A percentile compares a stretch with the other conserved stretches of the same genome.
Conservation (phyloP, 768 basidiomycete species). For the Gloeophyllum trabeum region DNA sequence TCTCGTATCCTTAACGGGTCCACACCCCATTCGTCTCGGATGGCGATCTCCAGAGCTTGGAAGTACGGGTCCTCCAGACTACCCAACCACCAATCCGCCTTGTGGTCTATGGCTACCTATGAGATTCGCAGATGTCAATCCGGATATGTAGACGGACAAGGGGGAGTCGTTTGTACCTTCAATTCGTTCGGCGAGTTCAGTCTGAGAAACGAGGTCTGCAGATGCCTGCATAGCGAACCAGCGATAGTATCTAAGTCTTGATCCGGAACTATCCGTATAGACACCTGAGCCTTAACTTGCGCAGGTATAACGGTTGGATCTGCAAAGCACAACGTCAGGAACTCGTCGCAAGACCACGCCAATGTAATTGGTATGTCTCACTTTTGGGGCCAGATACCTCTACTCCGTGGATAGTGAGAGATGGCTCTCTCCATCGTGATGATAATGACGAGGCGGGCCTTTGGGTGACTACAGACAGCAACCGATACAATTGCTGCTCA, state of each 20-base stretch:
- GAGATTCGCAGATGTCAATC: not conserved
- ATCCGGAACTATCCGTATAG: slow-evolving; percentile 90
- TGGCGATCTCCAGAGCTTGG: slow-evolving; percentile 70
- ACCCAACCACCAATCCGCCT: slow-evolving; percentile 95
- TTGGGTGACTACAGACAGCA: slow-evolving; percentile 59
- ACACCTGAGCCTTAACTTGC: slow-evolving; percentile 73
- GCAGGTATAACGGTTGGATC: slow-evolving; percentile 87
- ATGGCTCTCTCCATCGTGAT: slow-evolving; percentile 83
- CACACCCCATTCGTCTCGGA: slow-evolving; percentile 80
- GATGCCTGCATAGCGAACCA: slow-evolving; percentile 42
- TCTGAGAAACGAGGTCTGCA: slow-evolving; percentile 44
- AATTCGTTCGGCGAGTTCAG: slow-evolving; percentile 64
- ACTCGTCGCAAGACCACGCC: not conserved
- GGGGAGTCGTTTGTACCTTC: slow-evolving; percentile 33
- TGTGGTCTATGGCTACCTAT: slow-evolving; percentile 71
- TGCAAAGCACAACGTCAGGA: slow-evolving; percentile 13
- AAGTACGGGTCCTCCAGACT: slow-evolving; percentile 81
- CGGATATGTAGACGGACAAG: not conserved
- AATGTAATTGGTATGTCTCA: slow-evolving; percentile 20
- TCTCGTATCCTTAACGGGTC: slow-evolving; percentile 84
- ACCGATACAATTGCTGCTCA: slow-evolving; percentile 58
- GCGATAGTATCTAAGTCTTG: slow-evolving; percentile 70
- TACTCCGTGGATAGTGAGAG: slow-evolving; percentile 80
- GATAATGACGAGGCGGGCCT: slow-evolving; percentile 57
- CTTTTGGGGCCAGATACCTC: slow-evolving; percentile 75